Evolutionary conservation across 345 rosid genomes (phyloP).

Genomic region (Eucalyptus cloeziana): DNA sequence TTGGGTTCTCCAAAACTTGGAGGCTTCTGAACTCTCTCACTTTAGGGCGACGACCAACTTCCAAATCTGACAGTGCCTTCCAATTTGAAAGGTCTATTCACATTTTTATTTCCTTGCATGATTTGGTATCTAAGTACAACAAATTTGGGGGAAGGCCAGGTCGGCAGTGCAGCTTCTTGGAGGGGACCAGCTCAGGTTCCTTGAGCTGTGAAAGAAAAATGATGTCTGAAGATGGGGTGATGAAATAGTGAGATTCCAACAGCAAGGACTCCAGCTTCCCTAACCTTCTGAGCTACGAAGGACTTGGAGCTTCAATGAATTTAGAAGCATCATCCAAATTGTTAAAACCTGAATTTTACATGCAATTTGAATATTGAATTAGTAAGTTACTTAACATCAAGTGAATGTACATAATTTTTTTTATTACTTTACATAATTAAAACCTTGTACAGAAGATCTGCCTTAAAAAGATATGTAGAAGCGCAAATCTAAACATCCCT

Average conservation of each 20-base stretch:
- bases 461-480: neutral
- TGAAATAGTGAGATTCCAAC: neutral
- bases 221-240: neutral
- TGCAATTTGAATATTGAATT: neutral
- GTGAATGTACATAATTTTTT: too few relatives aligned
- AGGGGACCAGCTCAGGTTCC: neutral
- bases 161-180: neutral
- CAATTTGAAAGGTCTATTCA: too few relatives aligned
- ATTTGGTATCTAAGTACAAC: neutral
- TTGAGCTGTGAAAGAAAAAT: neutral
- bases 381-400: neutral
- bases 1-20: too few relatives aligned
- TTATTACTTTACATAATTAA: too few relatives aligned
- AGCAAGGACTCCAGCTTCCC: neutral
- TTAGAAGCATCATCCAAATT: neutral
- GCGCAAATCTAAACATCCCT: neutral
- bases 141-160: neutral
- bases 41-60: too few relatives aligned
- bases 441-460: neutral
- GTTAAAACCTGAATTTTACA: neutral
- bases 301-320: neutral
- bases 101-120: neutral
- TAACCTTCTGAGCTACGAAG: neutral
- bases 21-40: too few relatives aligned
- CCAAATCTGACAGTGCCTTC: too few relatives aligned